Conservation (phyloP, 192 early-diverging fungal species). For the Coemansia sp. region DNA sequence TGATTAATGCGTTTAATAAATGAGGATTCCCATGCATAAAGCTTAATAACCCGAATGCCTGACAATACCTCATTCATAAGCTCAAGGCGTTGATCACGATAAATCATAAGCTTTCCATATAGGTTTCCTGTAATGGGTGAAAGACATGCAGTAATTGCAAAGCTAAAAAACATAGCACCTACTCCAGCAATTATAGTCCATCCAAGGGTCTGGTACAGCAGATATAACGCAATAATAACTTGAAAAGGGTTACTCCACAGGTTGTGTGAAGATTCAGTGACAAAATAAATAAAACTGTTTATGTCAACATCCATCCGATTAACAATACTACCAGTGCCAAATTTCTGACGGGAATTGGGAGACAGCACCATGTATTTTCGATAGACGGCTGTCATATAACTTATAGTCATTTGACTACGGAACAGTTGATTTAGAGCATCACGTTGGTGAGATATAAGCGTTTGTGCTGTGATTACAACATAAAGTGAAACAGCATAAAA, state of each 20-base stretch:
- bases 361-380: constrained; percentile 71
- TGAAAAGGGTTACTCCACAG: constrained; percentile 76
- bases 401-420: constrained; percentile 70
- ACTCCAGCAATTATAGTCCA: constrained; percentile 83
- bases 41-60: constrained; percentile 92
- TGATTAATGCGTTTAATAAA: constrained; percentile 64
- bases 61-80: constrained; percentile 84
- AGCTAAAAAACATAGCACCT: constrained; percentile 71
- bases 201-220: constrained; percentile 81
- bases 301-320: constrained; percentile 69
- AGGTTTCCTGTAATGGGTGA: constrained; percentile 64
- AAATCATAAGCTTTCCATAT: constrained; percentile 80
- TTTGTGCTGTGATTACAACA: constrained; percentile 68
- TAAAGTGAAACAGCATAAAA: constrained; percentile 83
- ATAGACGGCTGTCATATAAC: constrained; percentile 39
- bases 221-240: constrained; percentile 68
- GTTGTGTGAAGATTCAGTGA: constrained; percentile 68
- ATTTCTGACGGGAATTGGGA: constrained; percentile 72
- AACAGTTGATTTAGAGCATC: constrained; percentile 64
- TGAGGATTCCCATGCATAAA: constrained; percentile 90
- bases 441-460: constrained; percentile 83
- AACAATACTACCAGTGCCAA: constrained; percentile 76
- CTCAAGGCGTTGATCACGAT: constrained; percentile 74
- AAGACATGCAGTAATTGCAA: constrained; percentile 72
- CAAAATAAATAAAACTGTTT: constrained; percentile 62